phyloP scores from a whole-genome alignment of 306 rosid genomes.

The Casuarina glauca region DNA sequence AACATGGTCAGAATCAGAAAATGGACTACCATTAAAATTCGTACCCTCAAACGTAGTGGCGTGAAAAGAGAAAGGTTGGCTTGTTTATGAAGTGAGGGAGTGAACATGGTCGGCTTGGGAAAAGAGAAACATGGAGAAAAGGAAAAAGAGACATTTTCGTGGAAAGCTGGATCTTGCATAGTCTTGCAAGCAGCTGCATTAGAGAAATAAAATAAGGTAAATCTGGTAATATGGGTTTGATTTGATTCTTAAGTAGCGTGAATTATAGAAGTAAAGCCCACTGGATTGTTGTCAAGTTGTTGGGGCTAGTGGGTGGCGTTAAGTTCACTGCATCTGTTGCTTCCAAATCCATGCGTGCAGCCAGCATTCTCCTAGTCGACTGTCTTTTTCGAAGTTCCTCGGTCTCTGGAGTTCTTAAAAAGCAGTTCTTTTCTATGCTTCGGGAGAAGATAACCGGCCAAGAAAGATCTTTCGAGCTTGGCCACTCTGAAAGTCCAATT shows the following conservation, averaged over 20 bases:
- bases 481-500: too few relatives aligned
- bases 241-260: too few relatives aligned
- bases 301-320: too few relatives aligned
- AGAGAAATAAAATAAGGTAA: neutral
- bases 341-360: too few relatives aligned
- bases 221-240: too few relatives aligned
- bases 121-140: neutral
- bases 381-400: too few relatives aligned
- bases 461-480: neutral
- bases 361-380: too few relatives aligned
- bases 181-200: too few relatives aligned
- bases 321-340: too few relatives aligned
- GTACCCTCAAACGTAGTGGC: neutral
- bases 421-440: neutral
- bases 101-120: neutral
- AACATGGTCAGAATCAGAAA: neutral
- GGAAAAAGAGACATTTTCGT: neutral
- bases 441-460: neutral
- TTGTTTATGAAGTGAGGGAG: slow-evolving; percentile 17
- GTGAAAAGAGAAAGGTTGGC: slow-evolving; percentile 9
- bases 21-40: neutral
- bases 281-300: too few relatives aligned
- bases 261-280: too few relatives aligned
- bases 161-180: neutral
- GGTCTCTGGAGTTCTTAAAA: neutral